Conservation (phyloP, 2,329 filamentous ascomycete species). For the Ophiostoma ulmi region DNA sequence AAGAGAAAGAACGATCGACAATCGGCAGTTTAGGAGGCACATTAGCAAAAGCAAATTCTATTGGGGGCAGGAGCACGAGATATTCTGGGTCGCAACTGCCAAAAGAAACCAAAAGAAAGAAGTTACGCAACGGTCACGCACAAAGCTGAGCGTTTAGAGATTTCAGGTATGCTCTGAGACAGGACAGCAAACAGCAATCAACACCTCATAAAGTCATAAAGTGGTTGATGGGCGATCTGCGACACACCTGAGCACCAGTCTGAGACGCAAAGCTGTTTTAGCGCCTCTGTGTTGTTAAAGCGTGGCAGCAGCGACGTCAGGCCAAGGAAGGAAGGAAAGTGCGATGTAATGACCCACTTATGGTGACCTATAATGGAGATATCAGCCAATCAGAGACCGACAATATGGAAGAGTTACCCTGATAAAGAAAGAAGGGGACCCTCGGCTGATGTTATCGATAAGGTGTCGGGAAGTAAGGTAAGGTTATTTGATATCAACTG, state of each 20-base stretch:
- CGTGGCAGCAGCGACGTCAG: constrained; percentile 13
- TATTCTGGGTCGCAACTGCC: constrained; percentile 17
- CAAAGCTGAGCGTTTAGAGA: neutral
- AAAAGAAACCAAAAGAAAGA: constrained; percentile 9
- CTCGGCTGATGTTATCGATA: constrained; percentile 5
- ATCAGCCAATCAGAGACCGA: neutral
- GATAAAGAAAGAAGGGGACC: neutral
- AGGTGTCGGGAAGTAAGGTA: constrained; percentile 4
- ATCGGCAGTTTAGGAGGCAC: neutral
- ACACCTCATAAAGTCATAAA: neutral
- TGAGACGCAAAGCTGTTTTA: constrained; percentile 38
- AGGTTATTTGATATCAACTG: neutral
- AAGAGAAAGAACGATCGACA: neutral
- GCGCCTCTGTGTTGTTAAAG: constrained; percentile 34
- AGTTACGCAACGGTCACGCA: neutral
- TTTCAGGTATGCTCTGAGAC: constrained; percentile 14
- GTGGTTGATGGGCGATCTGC: constrained; percentile 27
- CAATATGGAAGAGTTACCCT: neutral
- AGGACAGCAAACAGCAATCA: neutral
- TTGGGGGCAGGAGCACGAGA: neutral
- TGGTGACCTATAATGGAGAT: neutral
- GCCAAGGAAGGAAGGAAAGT: constrained; percentile 4
- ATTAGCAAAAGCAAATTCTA: neutral
- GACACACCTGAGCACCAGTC: constrained; percentile 29
- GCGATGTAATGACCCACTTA: neutral